phyloP scores from a whole-genome alignment of 2,329 filamentous ascomycete species.

The Tolypocladium ophioglossoides region DNA sequence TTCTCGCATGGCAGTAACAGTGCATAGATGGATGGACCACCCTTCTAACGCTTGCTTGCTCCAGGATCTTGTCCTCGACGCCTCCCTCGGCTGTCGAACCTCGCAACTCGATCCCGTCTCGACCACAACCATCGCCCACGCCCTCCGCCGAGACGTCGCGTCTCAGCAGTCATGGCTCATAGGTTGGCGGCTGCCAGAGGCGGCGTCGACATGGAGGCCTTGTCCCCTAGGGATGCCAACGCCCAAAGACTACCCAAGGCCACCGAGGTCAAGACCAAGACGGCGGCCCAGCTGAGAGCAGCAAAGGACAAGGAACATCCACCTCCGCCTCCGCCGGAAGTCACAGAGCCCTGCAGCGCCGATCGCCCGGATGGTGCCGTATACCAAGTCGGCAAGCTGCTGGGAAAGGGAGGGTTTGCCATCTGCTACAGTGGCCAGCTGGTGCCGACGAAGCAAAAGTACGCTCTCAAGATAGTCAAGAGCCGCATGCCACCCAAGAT shows the following conservation, averaged over 20 bases:
- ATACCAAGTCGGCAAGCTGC: constrained; percentile 62
- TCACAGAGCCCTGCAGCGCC: constrained; percentile 52
- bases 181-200: constrained; percentile 36
- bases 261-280: constrained; percentile 40
- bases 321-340: constrained; percentile 49
- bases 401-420: constrained; percentile 75
- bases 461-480: constrained; percentile 74
- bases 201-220: constrained; percentile 47
- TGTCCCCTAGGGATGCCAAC: constrained; percentile 56
- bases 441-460: constrained; percentile 53
- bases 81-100: constrained; percentile 6
- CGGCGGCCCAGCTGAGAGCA: constrained; percentile 41
- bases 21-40: neutral
- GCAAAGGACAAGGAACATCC: constrained; percentile 57
- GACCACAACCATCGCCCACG: neutral
- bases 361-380: constrained; percentile 60
- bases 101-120: constrained; percentile 4
- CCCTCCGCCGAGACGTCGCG: neutral
- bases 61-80: neutral
- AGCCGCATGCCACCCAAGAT: constrained; percentile 74
- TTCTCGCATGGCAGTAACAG: neutral
- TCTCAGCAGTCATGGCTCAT: constrained; percentile 30
- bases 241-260: constrained; percentile 41
- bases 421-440: constrained; percentile 68
- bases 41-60: neutral